Evolutionary conservation across 805 yeast species (phyloP).

Genomic region (Cyberlindnera saturnus): DNA sequence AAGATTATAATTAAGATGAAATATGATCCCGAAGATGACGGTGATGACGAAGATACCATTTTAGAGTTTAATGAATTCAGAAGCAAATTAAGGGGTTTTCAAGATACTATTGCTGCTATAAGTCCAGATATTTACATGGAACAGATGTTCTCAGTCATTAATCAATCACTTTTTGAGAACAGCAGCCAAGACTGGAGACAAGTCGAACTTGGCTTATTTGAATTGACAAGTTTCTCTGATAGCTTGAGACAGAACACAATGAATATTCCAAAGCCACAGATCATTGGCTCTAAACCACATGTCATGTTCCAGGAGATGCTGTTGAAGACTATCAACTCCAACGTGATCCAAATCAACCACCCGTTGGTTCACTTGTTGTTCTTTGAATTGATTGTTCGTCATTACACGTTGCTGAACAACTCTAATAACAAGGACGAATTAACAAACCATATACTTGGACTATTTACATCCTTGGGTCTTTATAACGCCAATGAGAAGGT

Average conservation of each 20-base stretch:
- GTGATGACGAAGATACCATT: constrained; percentile 66
- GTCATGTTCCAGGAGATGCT: constrained; percentile 57
- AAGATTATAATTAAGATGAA: constrained; percentile 74
- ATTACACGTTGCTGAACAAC: constrained; percentile 55
- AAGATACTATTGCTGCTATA: constrained; percentile 69
- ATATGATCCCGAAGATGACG: constrained; percentile 71
- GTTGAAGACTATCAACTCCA: constrained; percentile 40
- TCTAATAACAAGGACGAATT: constrained; percentile 42
- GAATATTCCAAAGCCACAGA: constrained; percentile 59
- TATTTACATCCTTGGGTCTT: constrained; percentile 79
- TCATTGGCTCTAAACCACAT: constrained; percentile 61
- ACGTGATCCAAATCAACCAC: constrained; percentile 50
- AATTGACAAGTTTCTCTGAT: constrained; percentile 74
- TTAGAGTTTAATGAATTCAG: constrained; percentile 80
- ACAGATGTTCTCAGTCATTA: constrained; percentile 54
- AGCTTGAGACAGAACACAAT: constrained; percentile 72
- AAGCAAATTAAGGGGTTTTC: constrained; percentile 65
- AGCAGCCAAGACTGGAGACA: constrained; percentile 60
- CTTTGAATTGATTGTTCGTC: constrained; percentile 81
- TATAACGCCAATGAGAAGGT: constrained; percentile 71
- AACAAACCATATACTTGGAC: constrained; percentile 58
- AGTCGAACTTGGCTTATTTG: constrained; percentile 81
- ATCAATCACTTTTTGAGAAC: constrained; percentile 36
- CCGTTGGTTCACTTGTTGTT: constrained; percentile 77
- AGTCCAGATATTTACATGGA: constrained; percentile 57